Percentiles rank a stretch among this genome's conserved stretches.
Conservation (phyloP, 2,329 filamentous ascomycete genomes). For the Aureobasidium sp. region DNA sequence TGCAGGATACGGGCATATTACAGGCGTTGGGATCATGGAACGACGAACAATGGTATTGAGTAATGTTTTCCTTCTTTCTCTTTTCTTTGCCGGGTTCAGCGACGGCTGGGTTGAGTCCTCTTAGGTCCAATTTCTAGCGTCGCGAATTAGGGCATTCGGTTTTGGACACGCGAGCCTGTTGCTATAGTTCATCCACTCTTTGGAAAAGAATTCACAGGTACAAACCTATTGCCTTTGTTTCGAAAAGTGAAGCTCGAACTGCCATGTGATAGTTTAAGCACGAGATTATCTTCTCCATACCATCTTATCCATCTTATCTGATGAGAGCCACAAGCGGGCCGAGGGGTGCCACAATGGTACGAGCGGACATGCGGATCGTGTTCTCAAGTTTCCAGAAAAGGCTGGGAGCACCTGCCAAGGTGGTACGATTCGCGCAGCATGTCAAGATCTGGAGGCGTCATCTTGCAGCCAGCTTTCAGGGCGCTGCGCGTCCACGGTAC, state of each 20-base stretch:
- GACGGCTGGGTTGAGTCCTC: neutral
- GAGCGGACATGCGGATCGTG: neutral
- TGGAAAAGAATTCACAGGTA: neutral
- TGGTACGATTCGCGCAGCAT: constrained; percentile 3
- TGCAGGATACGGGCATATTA: neutral
- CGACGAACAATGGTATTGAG: constrained; percentile 6
- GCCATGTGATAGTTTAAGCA: neutral
- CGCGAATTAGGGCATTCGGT: neutral
- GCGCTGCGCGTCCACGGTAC: neutral
- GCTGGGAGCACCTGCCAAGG: neutral
- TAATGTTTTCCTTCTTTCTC: constrained; percentile 7
- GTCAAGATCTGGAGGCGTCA: neutral
- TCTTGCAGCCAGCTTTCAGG: neutral
- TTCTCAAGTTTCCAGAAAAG: neutral
- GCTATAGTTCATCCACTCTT: neutral
- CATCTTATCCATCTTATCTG: constrained; percentile 11
- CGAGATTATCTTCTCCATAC: neutral
- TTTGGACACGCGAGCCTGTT: neutral
- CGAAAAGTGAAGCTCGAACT: too few relatives aligned
- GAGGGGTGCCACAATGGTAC: constrained; percentile 3
- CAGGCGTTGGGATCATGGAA: neutral
- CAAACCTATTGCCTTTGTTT: neutral
- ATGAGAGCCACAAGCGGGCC: neutral
- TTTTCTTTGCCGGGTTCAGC: neutral
- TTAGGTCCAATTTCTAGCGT: neutral